Percentiles rank a stretch among this genome's conserved stretches.
Evolutionary conservation across 495 filamentous ascomycete genomes (phyloP).

Genomic region (Patellaria atrata): DNA sequence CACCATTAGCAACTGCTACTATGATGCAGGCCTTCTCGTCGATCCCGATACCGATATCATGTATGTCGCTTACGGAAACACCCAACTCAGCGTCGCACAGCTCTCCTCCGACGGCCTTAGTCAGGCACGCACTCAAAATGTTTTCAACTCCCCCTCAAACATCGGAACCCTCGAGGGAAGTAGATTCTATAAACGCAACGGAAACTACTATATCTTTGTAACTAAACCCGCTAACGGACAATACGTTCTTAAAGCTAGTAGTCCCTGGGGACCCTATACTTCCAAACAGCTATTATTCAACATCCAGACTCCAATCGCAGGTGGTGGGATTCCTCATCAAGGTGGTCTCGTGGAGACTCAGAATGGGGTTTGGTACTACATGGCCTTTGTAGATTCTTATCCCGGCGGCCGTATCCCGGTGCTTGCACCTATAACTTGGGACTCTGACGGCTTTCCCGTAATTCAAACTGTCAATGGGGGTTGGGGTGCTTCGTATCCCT

Average conservation of each 20-base stretch:
- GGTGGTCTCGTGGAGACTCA: slow-evolving; percentile 41
- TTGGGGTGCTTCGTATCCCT: slow-evolving; percentile 34
- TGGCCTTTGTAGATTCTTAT: slow-evolving; percentile 41
- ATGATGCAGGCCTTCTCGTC: slow-evolving; percentile 43
- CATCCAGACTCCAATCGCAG: slow-evolving; percentile 29
- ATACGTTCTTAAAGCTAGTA: slow-evolving; percentile 34
- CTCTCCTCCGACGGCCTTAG: slow-evolving; percentile 33
- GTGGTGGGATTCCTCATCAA: slow-evolving; percentile 36
- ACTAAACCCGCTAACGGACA: slow-evolving; percentile 33
- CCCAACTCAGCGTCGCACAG: slow-evolving; percentile 35
- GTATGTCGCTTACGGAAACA: slow-evolving; percentile 42
- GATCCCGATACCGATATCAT: slow-evolving; percentile 40
- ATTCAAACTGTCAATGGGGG: slow-evolving; percentile 25
- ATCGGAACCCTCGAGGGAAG: slow-evolving; percentile 37
- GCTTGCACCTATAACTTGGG: slow-evolving; percentile 38
- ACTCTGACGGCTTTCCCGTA: slow-evolving; percentile 37
- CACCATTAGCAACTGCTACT: slow-evolving; percentile 36
- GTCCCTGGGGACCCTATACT: slow-evolving; percentile 35
- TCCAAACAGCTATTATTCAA: slow-evolving; percentile 25
- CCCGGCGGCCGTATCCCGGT: slow-evolving; percentile 44
- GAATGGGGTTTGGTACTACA: slow-evolving; percentile 42
- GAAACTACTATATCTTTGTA: slow-evolving; percentile 39
- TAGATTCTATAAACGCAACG: slow-evolving; percentile 41
- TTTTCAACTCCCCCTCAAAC: slow-evolving; percentile 26
- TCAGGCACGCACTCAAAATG: slow-evolving; percentile 30